These are phyloP conservation scores for Xylariaceae sp. DNA, from an alignment of 2,329 filamentous ascomycete species.

Conservation along the genomic window DNA sequence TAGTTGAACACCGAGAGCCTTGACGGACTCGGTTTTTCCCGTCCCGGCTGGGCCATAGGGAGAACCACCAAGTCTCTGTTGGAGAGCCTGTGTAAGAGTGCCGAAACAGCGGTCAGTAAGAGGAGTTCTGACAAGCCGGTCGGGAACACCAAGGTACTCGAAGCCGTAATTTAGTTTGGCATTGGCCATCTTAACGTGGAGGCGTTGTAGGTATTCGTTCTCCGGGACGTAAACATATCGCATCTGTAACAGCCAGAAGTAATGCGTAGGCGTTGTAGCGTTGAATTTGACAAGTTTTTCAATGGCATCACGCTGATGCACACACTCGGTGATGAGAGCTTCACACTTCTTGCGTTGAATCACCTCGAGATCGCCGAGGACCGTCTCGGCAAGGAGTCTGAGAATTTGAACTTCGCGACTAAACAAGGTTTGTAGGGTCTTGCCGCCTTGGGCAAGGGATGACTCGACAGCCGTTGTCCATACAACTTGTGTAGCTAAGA, in stretches of 20 bases:
- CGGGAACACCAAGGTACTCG: constrained; percentile 94
- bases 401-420: constrained; percentile 83
- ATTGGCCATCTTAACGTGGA: constrained; percentile 96
- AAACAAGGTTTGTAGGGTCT: constrained; percentile 67
- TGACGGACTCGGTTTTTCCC: constrained; percentile 98
- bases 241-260: constrained; percentile 95
- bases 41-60: constrained; percentile 97
- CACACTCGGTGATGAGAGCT: constrained; percentile 97
- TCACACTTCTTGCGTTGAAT: constrained; percentile 95
- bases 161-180: constrained; percentile 94
- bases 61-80: constrained; percentile 91
- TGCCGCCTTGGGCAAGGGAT: constrained; percentile 69
- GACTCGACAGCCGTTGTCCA: constrained; percentile 89
- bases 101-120: constrained; percentile 98
- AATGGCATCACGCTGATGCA: constrained; percentile 93
- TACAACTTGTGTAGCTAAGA: constrained; percentile 87
- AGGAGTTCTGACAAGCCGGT: constrained; percentile 92
- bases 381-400: constrained; percentile 79
- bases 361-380: constrained; percentile 82
- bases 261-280: constrained; percentile 74
- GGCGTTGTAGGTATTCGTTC: constrained; percentile 76
- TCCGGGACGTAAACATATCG: constrained; percentile 85
- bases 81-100: constrained; percentile 92
- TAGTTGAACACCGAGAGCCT: constrained; percentile 92
- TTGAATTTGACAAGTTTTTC: constrained; percentile 77